Base-by-base conservation (phyloP, 176 grass and related monocot species). In the Cenchrus purpureus region DNA sequence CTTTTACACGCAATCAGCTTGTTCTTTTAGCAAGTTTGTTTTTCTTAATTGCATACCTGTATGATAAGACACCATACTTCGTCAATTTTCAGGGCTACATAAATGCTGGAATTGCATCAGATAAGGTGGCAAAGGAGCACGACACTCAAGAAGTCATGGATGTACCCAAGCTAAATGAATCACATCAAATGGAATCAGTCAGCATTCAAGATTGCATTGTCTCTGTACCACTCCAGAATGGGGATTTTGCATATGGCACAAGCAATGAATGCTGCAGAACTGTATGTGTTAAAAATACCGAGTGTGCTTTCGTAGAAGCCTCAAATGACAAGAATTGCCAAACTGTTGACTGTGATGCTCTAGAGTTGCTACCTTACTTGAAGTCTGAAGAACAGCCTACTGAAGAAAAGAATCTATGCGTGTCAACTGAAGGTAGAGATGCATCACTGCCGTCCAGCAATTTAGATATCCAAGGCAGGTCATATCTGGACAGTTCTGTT, bases 21-120 rank as follows among this genome's bases (percentile, higher is more conserved):
- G 15, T 54, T 74, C 54, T 83, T 63, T 74, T 83, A 69, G 15
- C 71, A 51, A 45, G 45, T 55, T 74, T 87, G 29, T 67, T 67
- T 64, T 70, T 44, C 31, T 91, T 54, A 57, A 76, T 75, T 65
- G 37, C 69, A 84, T 15, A 25, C 44, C 76, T 80, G 77, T n/a
- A 87, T 37, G 12, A 50, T 84, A 49, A 70, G 46, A 76, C 52
- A 55, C 45, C 16, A 40, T 83, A 45, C 75, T 71, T 60, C 59
- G 58, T 91, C 28, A 67, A 81, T 89, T 63, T 31, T 10, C 77
- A 99, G 97, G 94, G 97, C 79, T 94, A 92, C 78, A 99, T 99
- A 94, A 99, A 99, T 96, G 63, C 97, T 79, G 97, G 97, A 82
- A 92, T 99, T 76, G 90, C 92, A 71, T 98, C 85, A 48, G 68